phyloP scores from a whole-genome alignment of 1,284 basidiomycete species.

The Takashimella koratensis region DNA sequence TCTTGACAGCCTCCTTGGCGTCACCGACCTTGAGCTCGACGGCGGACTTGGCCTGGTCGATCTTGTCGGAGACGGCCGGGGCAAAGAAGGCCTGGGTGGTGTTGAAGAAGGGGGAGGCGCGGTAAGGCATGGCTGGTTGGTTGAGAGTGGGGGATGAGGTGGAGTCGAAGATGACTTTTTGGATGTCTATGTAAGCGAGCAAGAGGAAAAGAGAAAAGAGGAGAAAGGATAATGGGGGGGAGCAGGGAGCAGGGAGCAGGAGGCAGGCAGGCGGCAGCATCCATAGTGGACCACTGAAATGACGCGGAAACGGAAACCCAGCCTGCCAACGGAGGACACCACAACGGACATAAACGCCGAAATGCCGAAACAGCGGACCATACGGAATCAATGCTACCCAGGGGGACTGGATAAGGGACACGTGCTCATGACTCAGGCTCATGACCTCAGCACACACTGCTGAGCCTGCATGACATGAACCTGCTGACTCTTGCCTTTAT shows the following conservation, averaged over 20 bases:
- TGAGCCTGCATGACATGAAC: too few species aligned
- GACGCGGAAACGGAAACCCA: not conserved
- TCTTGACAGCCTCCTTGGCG: constrained; percentile 41
- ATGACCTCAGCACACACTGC: too few species aligned
- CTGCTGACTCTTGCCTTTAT: too few species aligned
- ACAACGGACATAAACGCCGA: not conserved
- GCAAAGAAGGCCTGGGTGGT: constrained; percentile 46
- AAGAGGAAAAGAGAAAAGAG: not conserved
- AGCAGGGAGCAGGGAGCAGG: not conserved
- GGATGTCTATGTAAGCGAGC: not conserved
- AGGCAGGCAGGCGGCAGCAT: not conserved
- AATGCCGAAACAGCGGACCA: too few species aligned
- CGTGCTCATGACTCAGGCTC: too few species aligned
- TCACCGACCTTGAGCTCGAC: constrained; percentile 39
- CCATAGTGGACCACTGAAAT: not conserved
- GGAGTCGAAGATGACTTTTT: not conserved
- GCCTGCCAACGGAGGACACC: not conserved
- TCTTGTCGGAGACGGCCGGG: constrained; percentile 49
- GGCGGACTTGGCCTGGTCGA: constrained; percentile 37
- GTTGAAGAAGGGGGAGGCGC: constrained; percentile 49
- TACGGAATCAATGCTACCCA: too few species aligned
- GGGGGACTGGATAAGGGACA: not conserved
- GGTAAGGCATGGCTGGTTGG: constrained; percentile 18
- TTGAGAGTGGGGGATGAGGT: not conserved
- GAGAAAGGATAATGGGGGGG: not conserved